Base-by-base conservation (phyloP, 169 alveolate species). In the Cryptosporidium ubiquitum region DNA sequence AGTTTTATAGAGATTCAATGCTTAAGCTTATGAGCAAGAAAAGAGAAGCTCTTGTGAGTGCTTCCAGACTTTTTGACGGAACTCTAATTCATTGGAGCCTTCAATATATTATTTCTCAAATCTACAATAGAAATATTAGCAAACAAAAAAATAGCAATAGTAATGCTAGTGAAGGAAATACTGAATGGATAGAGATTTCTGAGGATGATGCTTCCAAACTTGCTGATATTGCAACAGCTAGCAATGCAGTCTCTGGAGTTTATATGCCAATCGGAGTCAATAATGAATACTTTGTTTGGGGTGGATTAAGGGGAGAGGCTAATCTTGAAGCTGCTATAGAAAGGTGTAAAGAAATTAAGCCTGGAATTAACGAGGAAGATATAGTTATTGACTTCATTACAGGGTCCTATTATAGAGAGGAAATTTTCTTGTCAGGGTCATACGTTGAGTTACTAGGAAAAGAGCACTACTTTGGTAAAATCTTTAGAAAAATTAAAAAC, bases 161-260 rank as follows among this genome's bases (percentile, higher is more conserved):
- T 1, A 37, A 70, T 10, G 5, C 68, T 14, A 33, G 20, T 40
- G 55, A 57, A 10, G 14, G 57, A 37, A 35, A 39, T 10, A 7
- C 39, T 40, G 64, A 42, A 29, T 79, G 89, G 89, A 35, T 61
- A n/a, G 47, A 40, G 52, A 33, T 79, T 23, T 18, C 44, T 31
- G 26, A 79, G 20, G 61, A 79, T 14, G 75, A 79, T 35, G 73
- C 89, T 12, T 37, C 73, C 10, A 18, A 6, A 37, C 35, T 79
- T n/a, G 68, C 75, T 37, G 89, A 79, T 23, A 79, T 79, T 47
- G 89, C 75, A 2, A 35, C 75, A 6, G 89, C 89, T 1, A 79
- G 89, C n/a, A 79, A 79, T 61, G 74, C 89, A 2, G 89, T 79
- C 0, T 79, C 89, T 31, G 89, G 89, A 16, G 75, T 66, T 61